phyloP scores from a whole-genome alignment of 2,329 filamentous ascomycete species.

The Colletotrichum sp. region DNA sequence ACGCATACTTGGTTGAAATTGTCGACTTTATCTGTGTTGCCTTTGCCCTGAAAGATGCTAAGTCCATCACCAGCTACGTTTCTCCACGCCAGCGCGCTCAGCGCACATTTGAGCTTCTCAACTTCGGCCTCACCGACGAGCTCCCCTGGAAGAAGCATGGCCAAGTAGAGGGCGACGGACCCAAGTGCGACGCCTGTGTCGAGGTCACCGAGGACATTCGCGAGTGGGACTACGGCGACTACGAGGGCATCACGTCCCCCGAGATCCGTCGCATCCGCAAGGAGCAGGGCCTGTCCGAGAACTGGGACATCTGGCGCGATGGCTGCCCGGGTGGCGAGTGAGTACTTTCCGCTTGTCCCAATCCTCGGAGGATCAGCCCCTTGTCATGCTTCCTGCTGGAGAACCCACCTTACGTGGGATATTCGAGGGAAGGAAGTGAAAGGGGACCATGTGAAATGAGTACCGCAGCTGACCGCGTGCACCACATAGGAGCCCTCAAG shows the following conservation, averaged over 20 bases:
- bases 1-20: background rate
- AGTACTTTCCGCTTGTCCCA: slow-evolving; percentile 34
- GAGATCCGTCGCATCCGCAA: slow-evolving; percentile 68
- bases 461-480: background rate
- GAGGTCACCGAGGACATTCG: slow-evolving; percentile 75
- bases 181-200: slow-evolving; percentile 64
- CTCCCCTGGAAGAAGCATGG: slow-evolving; percentile 73
- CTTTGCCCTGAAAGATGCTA: background rate
- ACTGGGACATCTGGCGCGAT: slow-evolving; percentile 90
- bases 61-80: slow-evolving; percentile 66
- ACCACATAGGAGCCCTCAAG: slow-evolving; percentile 65
- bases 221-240: slow-evolving; percentile 89
- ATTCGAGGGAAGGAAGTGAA: background rate
- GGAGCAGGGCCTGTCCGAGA: slow-evolving; percentile 59
- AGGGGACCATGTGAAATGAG: background rate
- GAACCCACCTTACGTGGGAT: background rate
- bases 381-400: background rate
- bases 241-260: slow-evolving; percentile 78
- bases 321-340: slow-evolving; percentile 87
- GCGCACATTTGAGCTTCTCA: slow-evolving; percentile 86
- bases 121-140: slow-evolving; percentile 70
- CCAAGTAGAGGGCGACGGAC: slow-evolving; percentile 31
- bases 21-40: background rate
- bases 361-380: background rate
- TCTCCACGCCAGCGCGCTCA: slow-evolving; percentile 86